These are phyloP conservation scores for Globisporangium paddicum DNA, from an alignment of 352 stramenopile genomes.

Conservation along the genomic window DNA sequence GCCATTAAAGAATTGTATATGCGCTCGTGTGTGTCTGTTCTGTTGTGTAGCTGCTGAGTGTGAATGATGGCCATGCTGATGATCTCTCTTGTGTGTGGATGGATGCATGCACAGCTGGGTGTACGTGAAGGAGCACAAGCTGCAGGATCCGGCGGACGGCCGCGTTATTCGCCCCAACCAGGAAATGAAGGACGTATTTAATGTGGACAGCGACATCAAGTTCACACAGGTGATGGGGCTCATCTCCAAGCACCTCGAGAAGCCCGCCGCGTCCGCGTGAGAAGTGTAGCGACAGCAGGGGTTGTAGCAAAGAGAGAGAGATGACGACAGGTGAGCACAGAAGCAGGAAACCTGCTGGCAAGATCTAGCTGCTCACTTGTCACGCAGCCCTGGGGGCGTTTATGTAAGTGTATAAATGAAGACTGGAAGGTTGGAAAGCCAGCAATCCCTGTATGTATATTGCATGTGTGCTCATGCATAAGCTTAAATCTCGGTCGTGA, in stretches of 20 bases:
- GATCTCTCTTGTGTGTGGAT: neutral
- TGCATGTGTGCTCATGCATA: neutral
- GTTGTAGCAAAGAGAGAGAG: neutral
- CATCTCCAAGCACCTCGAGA: conserved; percentile 66
- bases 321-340: neutral
- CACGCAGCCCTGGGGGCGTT: neutral
- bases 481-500: conserved; percentile 56
- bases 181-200: conserved; percentile 62
- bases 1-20: conserved; percentile 81
- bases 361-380: neutral
- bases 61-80: neutral
- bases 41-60: neutral
- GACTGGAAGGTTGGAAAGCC: neutral
- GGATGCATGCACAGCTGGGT: conserved; percentile 34
- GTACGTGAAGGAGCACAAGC: conserved; percentile 73
- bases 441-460: neutral
- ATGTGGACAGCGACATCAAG: conserved; percentile 53
- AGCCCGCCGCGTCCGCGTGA: conserved; percentile 11
- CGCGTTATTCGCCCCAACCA: conserved; percentile 67
- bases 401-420: conserved; percentile 6
- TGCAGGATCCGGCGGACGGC: conserved; percentile 66
- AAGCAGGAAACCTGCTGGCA: neutral
- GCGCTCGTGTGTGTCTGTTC: neutral
- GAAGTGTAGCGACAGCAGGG: neutral
- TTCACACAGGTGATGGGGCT: conserved; percentile 73